Conservation (phyloP, 169 alveolate genomes). For the Eimeria maxima region DNA sequence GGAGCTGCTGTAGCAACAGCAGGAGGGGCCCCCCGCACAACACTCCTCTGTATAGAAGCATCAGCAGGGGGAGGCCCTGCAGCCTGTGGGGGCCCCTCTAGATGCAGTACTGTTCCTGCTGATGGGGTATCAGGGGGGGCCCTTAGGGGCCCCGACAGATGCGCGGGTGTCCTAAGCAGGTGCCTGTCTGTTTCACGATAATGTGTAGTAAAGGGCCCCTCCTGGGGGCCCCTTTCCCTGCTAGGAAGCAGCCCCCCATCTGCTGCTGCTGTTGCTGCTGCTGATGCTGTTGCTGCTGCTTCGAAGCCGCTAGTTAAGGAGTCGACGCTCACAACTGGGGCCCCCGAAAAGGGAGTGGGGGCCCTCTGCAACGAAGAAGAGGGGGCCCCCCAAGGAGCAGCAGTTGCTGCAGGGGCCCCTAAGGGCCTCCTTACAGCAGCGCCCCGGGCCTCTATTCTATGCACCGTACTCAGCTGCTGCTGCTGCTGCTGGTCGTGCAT, state of each 20-base stretch:
- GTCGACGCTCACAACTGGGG: not conserved
- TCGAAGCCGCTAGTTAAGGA: not conserved
- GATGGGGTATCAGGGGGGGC: constrained; percentile 33
- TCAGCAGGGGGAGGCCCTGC: not conserved
- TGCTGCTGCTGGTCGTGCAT: not conserved
- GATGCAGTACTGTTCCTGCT: constrained; percentile 20
- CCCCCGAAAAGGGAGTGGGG: not conserved
- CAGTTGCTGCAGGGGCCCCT: not conserved
- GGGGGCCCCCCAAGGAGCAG: not conserved
- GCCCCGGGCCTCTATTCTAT: constrained; percentile 11
- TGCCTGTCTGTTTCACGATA: not conserved
- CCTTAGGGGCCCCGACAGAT: not conserved
- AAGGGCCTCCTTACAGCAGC: not conserved
- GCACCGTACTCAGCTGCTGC: not conserved
- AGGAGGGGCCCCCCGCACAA: constrained; percentile 23
- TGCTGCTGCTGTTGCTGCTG: constrained; percentile 34
- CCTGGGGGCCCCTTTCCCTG: constrained; percentile 19
- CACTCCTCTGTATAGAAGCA: too few relatives aligned
- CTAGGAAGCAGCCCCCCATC: not conserved
- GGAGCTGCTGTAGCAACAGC: not conserved
- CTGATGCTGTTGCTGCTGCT: constrained; percentile 7
- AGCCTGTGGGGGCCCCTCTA: constrained; percentile 41
- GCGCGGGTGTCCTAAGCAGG: not conserved
- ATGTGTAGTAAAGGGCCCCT: not conserved
- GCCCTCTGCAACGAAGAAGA: constrained; percentile 2